Conservation (phyloP, 306 rosid genomes). For the Nissolia schottii region DNA sequence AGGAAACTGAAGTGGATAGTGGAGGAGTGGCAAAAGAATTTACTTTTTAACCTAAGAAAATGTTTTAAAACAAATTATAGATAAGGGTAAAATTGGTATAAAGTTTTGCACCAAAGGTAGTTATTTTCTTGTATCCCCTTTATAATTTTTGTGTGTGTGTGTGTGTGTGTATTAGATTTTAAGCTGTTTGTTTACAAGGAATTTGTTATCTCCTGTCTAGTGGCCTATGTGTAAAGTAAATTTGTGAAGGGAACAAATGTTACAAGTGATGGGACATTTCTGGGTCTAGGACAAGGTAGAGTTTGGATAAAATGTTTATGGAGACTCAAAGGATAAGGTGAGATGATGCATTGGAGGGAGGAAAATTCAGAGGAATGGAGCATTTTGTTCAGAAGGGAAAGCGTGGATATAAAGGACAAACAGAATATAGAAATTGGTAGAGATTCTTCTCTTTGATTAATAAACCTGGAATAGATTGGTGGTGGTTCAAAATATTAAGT, state of each 20-base stretch:
- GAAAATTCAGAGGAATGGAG: background rate
- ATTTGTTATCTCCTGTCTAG: constrained; percentile 12
- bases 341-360: background rate
- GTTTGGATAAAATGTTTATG: background rate
- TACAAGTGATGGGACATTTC: background rate
- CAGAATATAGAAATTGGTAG: constrained; percentile 1
- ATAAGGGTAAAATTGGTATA: no score
- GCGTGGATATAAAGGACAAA: background rate
- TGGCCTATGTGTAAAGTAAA: background rate
- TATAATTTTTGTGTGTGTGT: no score
- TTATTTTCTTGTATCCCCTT: no score
- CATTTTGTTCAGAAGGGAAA: background rate
- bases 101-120: no score
- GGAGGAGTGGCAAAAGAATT: no score
- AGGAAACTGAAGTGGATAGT: no score
- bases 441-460: constrained; percentile 9
- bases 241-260: background rate
- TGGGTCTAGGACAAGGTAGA: background rate
- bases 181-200: background rate
- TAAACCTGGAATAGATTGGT: background rate
- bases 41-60: no score
- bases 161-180: background rate
- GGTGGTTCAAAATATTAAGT: background rate
- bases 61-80: no score
- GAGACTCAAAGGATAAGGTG: background rate